phyloP scores from a whole-genome alignment of 768 basidiomycete species.

The Phaffia australis region DNA sequence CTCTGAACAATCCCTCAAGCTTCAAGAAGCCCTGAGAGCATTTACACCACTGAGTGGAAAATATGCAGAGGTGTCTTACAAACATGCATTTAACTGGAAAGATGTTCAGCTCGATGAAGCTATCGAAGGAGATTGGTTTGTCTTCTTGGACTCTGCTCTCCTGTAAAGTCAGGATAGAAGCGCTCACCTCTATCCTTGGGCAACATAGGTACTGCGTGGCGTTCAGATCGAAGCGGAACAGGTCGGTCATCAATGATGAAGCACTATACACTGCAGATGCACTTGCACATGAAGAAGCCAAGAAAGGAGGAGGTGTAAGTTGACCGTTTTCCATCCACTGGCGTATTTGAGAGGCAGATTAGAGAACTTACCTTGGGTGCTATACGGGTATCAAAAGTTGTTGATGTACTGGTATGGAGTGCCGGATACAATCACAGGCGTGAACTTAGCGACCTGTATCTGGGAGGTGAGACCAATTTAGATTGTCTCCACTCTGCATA shows the following conservation, averaged over 20 bases:
- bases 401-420: conserved; percentile 92
- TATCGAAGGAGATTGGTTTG: conserved; percentile 52
- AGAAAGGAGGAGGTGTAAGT: conserved; percentile 70
- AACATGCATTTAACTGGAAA: conserved; percentile 78
- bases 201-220: conserved; percentile 61
- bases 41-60: conserved; percentile 26
- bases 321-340: neutral
- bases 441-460: conserved; percentile 90
- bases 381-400: conserved; percentile 43
- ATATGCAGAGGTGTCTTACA: conserved; percentile 59
- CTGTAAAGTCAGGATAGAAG: neutral
- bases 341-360: neutral
- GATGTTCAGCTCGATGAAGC: conserved; percentile 56
- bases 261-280: conserved; percentile 79
- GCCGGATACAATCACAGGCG: conserved; percentile 59
- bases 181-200: conserved; percentile 23
- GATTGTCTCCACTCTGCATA: neutral
- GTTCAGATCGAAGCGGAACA: conserved; percentile 70
- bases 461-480: conserved; percentile 46
- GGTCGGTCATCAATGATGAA: conserved; percentile 48
- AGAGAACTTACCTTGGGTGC: conserved; percentile 20
- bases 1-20: neutral
- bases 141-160: neutral
- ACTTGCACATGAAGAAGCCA: conserved; percentile 83
- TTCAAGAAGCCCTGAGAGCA: conserved; percentile 1